Percentiles rank a stretch among this genome's conserved stretches.
Evolutionary conservation across 352 stramenopile species (phyloP).

Genomic region (Thalassiosira livingstoniorum): DNA sequence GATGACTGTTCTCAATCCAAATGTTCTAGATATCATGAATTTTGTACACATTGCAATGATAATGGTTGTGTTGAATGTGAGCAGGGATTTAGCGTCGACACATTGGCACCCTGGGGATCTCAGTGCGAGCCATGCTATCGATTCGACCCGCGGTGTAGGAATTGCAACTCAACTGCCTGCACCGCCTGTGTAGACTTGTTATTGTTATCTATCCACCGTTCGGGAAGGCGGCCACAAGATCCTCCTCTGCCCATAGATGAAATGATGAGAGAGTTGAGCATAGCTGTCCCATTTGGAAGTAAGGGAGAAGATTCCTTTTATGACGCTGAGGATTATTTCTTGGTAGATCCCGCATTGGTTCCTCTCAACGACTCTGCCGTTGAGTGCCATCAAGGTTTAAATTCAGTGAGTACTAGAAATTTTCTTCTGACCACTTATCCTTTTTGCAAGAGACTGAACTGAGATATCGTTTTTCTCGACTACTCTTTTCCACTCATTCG

Average conservation of each 20-base stretch:
- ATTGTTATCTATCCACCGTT: slow-evolving; percentile 91
- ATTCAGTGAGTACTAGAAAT: slow-evolving; percentile 26
- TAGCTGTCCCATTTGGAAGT: slow-evolving; percentile 91
- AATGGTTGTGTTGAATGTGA: slow-evolving; percentile 88
- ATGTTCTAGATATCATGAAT: slow-evolving; percentile 87
- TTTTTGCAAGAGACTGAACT: not conserved
- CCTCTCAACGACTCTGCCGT: slow-evolving; percentile 49
- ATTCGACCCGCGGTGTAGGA: slow-evolving; percentile 92
- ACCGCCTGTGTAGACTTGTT: slow-evolving; percentile 91
- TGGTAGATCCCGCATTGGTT: slow-evolving; percentile 49
- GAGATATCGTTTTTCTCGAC: not conserved
- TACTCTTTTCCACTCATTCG: not conserved
- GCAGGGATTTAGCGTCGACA: slow-evolving; percentile 89
- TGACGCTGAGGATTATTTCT: slow-evolving; percentile 90
- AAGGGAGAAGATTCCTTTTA: slow-evolving; percentile 91
- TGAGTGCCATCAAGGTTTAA: slow-evolving; percentile 76
- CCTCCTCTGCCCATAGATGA: slow-evolving; percentile 90
- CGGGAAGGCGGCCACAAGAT: slow-evolving; percentile 87
- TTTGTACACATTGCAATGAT: slow-evolving; percentile 90
- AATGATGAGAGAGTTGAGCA: slow-evolving; percentile 89
- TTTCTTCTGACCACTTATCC: not conserved
- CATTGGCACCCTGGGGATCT: slow-evolving; percentile 61
- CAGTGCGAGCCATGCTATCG: slow-evolving; percentile 88
- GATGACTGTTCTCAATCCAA: slow-evolving; percentile 86
- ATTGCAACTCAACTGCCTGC: slow-evolving; percentile 87